Conservation (phyloP, 2,329 filamentous ascomycete species). For the Colletotrichum kahawae region DNA sequence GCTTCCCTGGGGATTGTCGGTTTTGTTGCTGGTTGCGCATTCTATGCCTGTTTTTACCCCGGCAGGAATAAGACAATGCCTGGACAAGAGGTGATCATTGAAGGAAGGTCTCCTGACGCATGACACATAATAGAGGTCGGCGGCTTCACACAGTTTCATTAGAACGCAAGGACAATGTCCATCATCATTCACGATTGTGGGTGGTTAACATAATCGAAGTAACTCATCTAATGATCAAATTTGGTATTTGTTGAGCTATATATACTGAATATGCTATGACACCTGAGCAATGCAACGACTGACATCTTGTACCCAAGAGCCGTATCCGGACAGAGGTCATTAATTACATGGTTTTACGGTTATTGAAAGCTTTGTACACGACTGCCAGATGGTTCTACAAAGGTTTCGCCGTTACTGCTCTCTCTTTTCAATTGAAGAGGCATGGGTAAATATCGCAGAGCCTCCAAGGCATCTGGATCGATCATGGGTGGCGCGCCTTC, state of each 20-base stretch:
- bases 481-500: neutral
- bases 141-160: too few relatives aligned
- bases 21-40: slow-evolving; percentile 52
- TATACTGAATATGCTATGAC: neutral
- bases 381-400: neutral
- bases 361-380: neutral
- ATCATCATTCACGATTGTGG: too few relatives aligned
- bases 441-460: neutral
- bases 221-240: neutral
- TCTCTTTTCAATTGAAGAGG: neutral
- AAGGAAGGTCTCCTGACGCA: neutral
- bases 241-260: neutral
- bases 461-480: neutral
- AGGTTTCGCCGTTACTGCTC: neutral
- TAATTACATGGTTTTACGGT: neutral
- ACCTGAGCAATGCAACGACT: neutral
- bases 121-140: neutral
- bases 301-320: neutral
- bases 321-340: neutral
- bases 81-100: neutral
- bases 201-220: too few relatives aligned
- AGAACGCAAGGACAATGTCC: too few relatives aligned
- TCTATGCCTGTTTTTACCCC: slow-evolving; percentile 41
- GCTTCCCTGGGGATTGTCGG: slow-evolving; percentile 57
- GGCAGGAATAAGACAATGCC: neutral